Base-by-base conservation (phyloP, 352 stramenopile species). In the Hyaloperonospora arabidopsidis region DNA sequence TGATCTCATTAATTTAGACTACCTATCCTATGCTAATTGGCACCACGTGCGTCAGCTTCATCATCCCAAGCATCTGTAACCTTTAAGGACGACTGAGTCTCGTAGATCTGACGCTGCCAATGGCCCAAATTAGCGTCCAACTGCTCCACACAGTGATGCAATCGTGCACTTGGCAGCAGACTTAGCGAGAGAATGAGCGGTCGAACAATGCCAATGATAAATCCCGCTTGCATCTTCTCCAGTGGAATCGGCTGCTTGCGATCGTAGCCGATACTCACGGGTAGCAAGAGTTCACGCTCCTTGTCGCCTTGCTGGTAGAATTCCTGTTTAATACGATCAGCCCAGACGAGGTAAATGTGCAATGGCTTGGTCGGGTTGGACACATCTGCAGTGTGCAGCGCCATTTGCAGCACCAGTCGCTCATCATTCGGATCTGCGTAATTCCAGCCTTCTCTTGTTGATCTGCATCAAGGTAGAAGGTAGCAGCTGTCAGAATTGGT, bases 221-320 rank as follows among this genome's bases (percentile, higher is more conserved):
- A 98, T 45, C 87, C 87, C 5, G 93, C 74, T 68, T 98, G 92
- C 62, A 88, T 87, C 59, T 96, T 93, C 47, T 89, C 72, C 14
- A 95, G 59, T 12, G 79, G 77, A 32, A 94, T 95, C 17, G 85
- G 80, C 46, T 88, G 85, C 21, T 94, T 63, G 13, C 89, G 80
- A 61, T 97, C 88, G 63, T 86, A 96, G 29, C 95, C 87, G 19
- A 95, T 86, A 61, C 76, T 96, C 28, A 96, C 68, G 2, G 83
- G 72, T 14, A 98, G 54, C 22, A 84, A 65, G 1, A 96, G 52
- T 55, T 87, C 69, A 41, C 88, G 88, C 60, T 98, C 95, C 55
- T 92, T 89, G 65, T 98, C 94, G 22, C 95, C 95, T 72, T 98
- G 93, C 34, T 84, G 63, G 57, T 96, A 98, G 57, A 98, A 98